Evolutionary conservation across 805 yeast species (phyloP).

Genomic region (Yarrowia porcina): DNA sequence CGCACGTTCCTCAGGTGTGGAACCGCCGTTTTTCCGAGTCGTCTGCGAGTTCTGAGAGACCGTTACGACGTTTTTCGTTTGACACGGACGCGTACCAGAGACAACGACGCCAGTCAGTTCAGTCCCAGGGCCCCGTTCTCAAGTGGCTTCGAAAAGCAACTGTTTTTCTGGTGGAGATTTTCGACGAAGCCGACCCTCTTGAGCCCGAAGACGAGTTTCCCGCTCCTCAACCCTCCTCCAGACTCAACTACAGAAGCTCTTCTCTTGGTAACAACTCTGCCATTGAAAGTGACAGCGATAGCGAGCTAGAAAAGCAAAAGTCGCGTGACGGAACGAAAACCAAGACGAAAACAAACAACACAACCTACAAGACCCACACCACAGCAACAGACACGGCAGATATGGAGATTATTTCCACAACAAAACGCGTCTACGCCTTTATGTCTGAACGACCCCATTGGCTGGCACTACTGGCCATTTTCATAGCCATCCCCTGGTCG

Average conservation of each 20-base stretch:
- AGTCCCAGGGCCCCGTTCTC: slow-evolving; percentile 17
- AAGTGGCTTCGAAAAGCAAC: slow-evolving; percentile 13
- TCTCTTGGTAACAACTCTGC: background rate
- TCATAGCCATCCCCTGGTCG: background rate
- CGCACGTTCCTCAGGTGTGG: slow-evolving; percentile 2
- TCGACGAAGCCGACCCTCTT: slow-evolving; percentile 17
- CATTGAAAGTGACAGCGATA: background rate
- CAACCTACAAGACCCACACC: too few relatives aligned
- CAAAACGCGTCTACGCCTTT: background rate
- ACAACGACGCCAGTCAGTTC: background rate
- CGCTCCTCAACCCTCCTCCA: background rate
- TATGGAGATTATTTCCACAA: background rate
- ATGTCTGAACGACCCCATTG: background rate
- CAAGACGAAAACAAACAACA: background rate
- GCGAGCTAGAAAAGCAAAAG: background rate
- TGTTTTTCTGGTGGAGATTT: background rate
- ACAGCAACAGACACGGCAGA: background rate
- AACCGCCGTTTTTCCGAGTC: slow-evolving; percentile 9
- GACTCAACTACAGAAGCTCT: background rate
- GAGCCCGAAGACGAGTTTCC: slow-evolving; percentile 16
- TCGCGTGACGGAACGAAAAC: background rate
- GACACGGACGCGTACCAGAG: background rate
- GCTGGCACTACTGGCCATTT: background rate
- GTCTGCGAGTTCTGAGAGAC: background rate
- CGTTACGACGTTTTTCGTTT: background rate